Base-by-base conservation (phyloP, 176 grass and related monocot species). In the Oryza officinalis region DNA sequence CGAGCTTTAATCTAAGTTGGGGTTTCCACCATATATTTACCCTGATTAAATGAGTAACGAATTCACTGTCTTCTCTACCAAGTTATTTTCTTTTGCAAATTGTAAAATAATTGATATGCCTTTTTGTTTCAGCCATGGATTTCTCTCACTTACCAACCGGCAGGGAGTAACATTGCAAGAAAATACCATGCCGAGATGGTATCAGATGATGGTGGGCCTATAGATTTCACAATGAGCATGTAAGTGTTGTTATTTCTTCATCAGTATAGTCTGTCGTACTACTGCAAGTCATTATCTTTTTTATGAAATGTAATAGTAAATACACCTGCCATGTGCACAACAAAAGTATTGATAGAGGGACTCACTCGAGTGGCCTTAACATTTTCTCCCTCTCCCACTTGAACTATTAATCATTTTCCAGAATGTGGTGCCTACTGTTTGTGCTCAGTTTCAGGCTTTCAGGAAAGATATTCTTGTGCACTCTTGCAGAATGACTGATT, bases 221-320 rank as follows among this genome's bases (percentile, higher is more conserved):
- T 94, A 86, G 89, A 91, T 69, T 94, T 94, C 69, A 75, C 87
- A 81, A 94, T 94, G 89, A 88, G 64, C 85, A 69, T 57, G 87
- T 92, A 76, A 83, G 92, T 81, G 54, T 75, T 68, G 17, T 5
- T 84, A 20, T 41, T n/a, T 88, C 11, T 77, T 67, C 18, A 27
- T 72, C 27, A 54, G 13, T 80, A 5, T 26, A 32, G 14, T 13
- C 47, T 54, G 49, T 54, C 4, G 20, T 54, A 23, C 54, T 60
- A 23, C 17, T 23, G 54, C 54, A 23, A 60, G 9, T 60, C 54
- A 60, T 60, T 23, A 20, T 20, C 54, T 59, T 20, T n/a, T 59
- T n/a, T 59, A 59, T 59, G 54, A 59, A 59, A 59, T 59, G 54
- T 59, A 52, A 52, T 52, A 10, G 20, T 52, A n/a, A 59, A n/a